Conservation (phyloP, 1,284 basidiomycete genomes). For the Tylopilus sp. region DNA sequence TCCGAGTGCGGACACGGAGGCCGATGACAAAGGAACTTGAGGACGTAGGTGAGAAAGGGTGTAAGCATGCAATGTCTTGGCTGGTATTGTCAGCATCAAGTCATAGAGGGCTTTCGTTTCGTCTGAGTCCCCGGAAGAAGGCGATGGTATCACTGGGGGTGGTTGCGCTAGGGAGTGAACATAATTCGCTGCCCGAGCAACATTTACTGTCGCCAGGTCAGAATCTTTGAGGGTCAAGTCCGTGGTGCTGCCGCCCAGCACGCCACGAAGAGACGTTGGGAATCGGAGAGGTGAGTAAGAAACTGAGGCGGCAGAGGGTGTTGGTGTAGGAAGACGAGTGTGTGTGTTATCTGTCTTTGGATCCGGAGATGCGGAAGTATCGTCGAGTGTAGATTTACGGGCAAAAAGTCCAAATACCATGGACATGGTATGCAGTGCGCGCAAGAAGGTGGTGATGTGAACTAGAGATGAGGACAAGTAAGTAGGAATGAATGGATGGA, state of each 20-base stretch:
- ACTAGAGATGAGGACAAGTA: too few species aligned
- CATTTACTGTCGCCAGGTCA: slow-evolving; percentile 14
- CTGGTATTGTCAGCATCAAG: slow-evolving; percentile 68
- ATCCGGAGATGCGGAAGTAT: slow-evolving; percentile 18
- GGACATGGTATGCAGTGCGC: not conserved
- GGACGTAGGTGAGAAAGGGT: slow-evolving; percentile 61
- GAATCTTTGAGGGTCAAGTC: slow-evolving; percentile 24
- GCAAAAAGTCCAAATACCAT: slow-evolving; percentile 67
- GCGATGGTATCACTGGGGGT: slow-evolving; percentile 38
- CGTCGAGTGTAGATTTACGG: slow-evolving; percentile 47
- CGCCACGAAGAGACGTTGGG: slow-evolving; percentile 35
- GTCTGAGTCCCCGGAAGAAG: slow-evolving; percentile 27
- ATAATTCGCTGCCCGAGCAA: slow-evolving; percentile 16
- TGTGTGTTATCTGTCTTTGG: slow-evolving; percentile 16
- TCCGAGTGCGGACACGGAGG: slow-evolving; percentile 11
- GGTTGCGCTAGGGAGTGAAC: slow-evolving; percentile 16
- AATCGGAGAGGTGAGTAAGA: slow-evolving; percentile 39
- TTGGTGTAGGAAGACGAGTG: slow-evolving; percentile 62
- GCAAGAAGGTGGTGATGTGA: not conserved
- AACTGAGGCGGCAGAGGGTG: slow-evolving; percentile 56
- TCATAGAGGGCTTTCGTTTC: slow-evolving; percentile 53
- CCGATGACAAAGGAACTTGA: slow-evolving; percentile 24
- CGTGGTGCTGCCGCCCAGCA: slow-evolving; percentile 36
- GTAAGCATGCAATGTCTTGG: slow-evolving; percentile 74
- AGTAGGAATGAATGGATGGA: not conserved